These are phyloP conservation scores for Penicillium nucicola DNA, from an alignment of 495 filamentous ascomycete species.

Conservation along the genomic window DNA sequence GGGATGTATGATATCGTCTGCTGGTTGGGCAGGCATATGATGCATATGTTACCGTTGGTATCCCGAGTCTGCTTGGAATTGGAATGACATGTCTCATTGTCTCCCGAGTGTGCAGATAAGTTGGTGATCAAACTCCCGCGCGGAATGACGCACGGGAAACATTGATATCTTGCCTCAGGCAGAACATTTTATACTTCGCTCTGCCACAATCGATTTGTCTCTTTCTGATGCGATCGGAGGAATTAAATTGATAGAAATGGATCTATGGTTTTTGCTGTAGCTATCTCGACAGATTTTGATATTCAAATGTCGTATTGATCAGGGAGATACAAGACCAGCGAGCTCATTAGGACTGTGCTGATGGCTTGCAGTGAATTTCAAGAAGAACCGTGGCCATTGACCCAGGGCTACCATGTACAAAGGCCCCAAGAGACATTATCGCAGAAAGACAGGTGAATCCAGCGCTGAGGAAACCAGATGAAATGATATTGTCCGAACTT, in stretches of 20 bases:
- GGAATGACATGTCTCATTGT: constrained; percentile 23
- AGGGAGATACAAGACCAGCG: too few species aligned
- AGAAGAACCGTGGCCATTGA: too few species aligned
- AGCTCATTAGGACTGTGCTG: too few species aligned
- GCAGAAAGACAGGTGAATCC: too few species aligned
- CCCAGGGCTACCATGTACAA: too few species aligned
- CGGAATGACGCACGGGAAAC: constrained; percentile 23
- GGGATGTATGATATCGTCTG: constrained; percentile 5
- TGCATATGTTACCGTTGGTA: background rate
- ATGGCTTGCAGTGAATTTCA: too few species aligned
- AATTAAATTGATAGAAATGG: too few species aligned
- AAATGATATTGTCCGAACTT: constrained; percentile 21
- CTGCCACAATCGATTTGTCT: background rate
- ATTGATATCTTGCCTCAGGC: constrained; percentile 10
- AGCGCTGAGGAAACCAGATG: constrained; percentile 6
- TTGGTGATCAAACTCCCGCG: constrained; percentile 1
- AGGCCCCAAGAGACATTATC: too few species aligned
- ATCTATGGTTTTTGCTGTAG: too few species aligned
- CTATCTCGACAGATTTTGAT: too few species aligned
- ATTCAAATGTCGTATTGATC: too few species aligned
- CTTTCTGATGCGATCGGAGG: too few species aligned
- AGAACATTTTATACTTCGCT: background rate
- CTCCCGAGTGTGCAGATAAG: background rate
- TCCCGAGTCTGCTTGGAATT: background rate
- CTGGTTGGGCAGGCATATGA: constrained; percentile 4